Base-by-base conservation (phyloP, 1,139 yeast species). In the Diutina ranongensis region DNA sequence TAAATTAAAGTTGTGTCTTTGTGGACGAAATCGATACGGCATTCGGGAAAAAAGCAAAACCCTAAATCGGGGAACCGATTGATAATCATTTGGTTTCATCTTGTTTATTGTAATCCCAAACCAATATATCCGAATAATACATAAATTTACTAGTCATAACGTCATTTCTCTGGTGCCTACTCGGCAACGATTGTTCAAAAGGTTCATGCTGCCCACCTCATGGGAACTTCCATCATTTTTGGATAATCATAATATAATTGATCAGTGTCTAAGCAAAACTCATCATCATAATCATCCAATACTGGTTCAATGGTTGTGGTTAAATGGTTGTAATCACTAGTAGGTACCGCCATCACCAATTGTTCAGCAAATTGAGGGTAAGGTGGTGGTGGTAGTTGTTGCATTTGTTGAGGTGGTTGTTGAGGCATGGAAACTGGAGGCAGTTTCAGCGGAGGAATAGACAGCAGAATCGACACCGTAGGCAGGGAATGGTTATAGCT, bases 201-300 rank as follows among this genome's bases (percentile, higher is more conserved):
- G n/a, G n/a, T n/a, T n/a, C n/a, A 25, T 7, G 10, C 28, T 25
- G 28, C 28, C 28, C 28, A 25, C 28, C 28, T 25, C 5, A 25
- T 25, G 19, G 38, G 38, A 9, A 35, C 40, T 13, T 35, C 40
- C n/a, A 35, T 35, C 15, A 20, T 18, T 28, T 22, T 21, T 21
- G 22, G 40, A 22, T 35, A 35, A 16, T 38, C 42, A 16, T 25
- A 21, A 22, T 35, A 35, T 56, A 70, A 62, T 55, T 71, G 76
- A 49, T 71, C 76, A 15, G 64, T 58, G 51, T 70, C 75, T 48
- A 70, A 63, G 54, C 76, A 70, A 52, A 57, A 71, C 40, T 68
- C 74, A 50, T 71, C 75, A 51, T 69, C 75, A 52, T 68, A 69
- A 51, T 70, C 74, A 13, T 63, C 40, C 22, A 27, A 13, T n/a